A percentile compares a stretch with the other conserved stretches of the same genome.
Evolutionary conservation across 2,329 filamentous ascomycete genomes (phyloP).

Genomic region (Plectosphaerella cucumerina): DNA sequence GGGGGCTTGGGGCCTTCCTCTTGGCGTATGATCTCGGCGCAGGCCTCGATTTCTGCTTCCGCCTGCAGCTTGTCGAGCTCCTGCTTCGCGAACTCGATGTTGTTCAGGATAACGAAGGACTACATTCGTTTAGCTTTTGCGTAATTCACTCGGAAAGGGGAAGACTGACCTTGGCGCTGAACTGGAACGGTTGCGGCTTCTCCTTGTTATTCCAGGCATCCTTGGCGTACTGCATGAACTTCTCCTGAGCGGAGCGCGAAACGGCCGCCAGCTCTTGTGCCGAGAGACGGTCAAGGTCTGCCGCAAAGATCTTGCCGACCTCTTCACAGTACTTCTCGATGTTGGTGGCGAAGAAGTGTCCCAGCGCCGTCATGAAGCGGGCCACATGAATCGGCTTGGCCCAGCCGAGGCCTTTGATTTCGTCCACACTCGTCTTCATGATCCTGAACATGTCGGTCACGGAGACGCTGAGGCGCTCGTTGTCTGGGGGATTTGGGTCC

Average conservation of each 20-base stretch:
- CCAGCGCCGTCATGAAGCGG: slow-evolving; percentile 92
- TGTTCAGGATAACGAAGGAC: slow-evolving; percentile 97
- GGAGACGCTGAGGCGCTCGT: slow-evolving; percentile 87
- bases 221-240: slow-evolving; percentile 88
- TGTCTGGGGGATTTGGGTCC: slow-evolving; percentile 65
- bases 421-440: slow-evolving; percentile 88
- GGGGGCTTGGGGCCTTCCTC: slow-evolving; percentile 66
- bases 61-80: slow-evolving; percentile 88
- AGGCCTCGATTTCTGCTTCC: slow-evolving; percentile 86
- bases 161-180: slow-evolving; percentile 75
- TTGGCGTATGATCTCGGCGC: slow-evolving; percentile 74
- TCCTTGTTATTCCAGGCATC: slow-evolving; percentile 91
- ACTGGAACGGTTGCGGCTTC: slow-evolving; percentile 94
- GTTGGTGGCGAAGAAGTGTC: slow-evolving; percentile 78
- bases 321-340: slow-evolving; percentile 89
- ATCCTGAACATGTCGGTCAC: slow-evolving; percentile 90
- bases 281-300: slow-evolving; percentile 89
- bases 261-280: slow-evolving; percentile 80
- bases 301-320: slow-evolving; percentile 77
- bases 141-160: not conserved
- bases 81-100: slow-evolving; percentile 90
- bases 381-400: slow-evolving; percentile 90
- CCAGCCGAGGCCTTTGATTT: slow-evolving; percentile 84
- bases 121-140: slow-evolving; percentile 27
- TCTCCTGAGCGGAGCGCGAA: slow-evolving; percentile 80